Base-by-base conservation (phyloP, 306 rosid genomes). In the Fagus crenata region DNA sequence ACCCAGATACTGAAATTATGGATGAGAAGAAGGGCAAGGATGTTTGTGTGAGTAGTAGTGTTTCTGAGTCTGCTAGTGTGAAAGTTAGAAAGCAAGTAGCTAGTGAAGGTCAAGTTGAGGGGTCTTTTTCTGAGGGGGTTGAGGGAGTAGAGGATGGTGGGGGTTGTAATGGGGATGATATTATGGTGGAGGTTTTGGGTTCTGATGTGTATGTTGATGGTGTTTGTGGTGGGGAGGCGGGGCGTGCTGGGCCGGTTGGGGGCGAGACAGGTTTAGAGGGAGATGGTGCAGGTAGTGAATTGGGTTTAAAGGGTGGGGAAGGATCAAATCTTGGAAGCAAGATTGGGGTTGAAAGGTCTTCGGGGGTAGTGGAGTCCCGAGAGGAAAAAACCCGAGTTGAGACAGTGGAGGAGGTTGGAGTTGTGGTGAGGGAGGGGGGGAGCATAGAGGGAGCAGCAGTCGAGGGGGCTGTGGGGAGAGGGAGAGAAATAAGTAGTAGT, bases 161-260 rank as follows among this genome's bases (percentile, higher is more conserved):
- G 56, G 69, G 67, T 69, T 89, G 96, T 82, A 86, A 86, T 86
- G 96, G 93, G 82, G 89, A 82, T 74, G 98, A 89, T 49, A 67
- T 91, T 77, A 86, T 91, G 94, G 88, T 91, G 78, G 93, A 88
- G 86, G 96, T 91, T 63, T 83, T 89, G 73, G 96, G 92, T 77
- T 84, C 96, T 65, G 89, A 86, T 83, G 85, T 93, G 78, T 93
- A 85, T 82, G 88, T 89, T 81, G 96, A 92, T 80, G 97, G 94
- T 61, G 96, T 93, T 75, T 91, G 92, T 75, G 82, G 78, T 74
- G 87, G 75, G 40, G 91, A 76, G 80, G 84, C 58, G 55, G 85
- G 69, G 58, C 77, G 63, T 5, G 77, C 54, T 39, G 86, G 17
- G 51, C 37, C 71, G 28, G 58, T 28, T 6, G 85, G 81, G 76